These are phyloP conservation scores for Entrophospora sp. DNA, from an alignment of 192 early-diverging fungal species.

Conservation along the genomic window DNA sequence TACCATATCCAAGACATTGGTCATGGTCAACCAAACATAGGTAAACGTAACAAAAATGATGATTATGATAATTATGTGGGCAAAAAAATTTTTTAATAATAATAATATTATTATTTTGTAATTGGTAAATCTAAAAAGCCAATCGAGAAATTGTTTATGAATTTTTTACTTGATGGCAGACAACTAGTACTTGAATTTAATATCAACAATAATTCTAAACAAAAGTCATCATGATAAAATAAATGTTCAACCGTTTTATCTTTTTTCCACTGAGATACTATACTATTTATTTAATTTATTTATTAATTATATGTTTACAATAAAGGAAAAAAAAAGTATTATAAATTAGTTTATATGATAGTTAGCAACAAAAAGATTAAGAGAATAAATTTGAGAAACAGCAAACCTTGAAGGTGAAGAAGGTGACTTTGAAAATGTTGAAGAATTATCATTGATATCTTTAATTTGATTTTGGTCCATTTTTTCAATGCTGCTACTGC, in stretches of 20 bases:
- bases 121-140: conserved; percentile 20
- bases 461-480: background rate
- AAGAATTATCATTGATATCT: too few relatives aligned
- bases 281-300: background rate
- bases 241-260: conserved; percentile 19
- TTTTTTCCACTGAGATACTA: background rate
- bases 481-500: background rate
- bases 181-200: conserved; percentile 4
- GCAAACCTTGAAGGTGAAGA: too few relatives aligned
- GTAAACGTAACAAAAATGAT: too few relatives aligned
- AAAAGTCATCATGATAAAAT: conserved; percentile 11
- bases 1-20: too few relatives aligned
- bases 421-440: too few relatives aligned
- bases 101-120: too few relatives aligned
- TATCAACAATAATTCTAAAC: conserved; percentile 14
- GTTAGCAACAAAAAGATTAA: too few relatives aligned
- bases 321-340: background rate
- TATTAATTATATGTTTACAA: too few relatives aligned
- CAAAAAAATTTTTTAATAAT: too few relatives aligned
- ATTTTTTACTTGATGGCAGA: conserved; percentile 2
- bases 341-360: background rate
- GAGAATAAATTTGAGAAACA: too few relatives aligned
- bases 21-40: too few relatives aligned
- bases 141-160: conserved; percentile 11
- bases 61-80: too few relatives aligned